Conservation (phyloP, 1,284 basidiomycete species). For the Ceratobasidium sp. region DNA sequence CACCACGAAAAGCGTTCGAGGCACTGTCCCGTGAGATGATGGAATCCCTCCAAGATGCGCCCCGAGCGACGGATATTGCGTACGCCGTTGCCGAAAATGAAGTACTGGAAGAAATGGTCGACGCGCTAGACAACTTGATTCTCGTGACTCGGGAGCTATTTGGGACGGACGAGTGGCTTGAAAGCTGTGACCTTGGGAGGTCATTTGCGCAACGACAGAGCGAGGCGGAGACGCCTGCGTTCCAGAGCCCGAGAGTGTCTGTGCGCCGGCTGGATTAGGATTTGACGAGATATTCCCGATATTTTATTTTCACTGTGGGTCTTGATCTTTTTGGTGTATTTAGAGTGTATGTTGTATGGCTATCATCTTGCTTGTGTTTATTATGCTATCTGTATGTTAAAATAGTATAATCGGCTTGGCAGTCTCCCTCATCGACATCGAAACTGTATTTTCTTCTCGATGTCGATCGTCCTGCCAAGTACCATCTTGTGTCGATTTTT, state of each 20-base stretch:
- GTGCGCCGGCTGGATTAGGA: constrained; percentile 24
- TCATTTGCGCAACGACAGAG: constrained; percentile 15
- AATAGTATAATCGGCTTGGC: too few species aligned
- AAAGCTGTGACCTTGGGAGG: not conserved
- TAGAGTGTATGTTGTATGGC: too few species aligned
- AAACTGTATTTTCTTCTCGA: too few species aligned
- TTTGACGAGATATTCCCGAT: too few species aligned
- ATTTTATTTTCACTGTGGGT: too few species aligned
- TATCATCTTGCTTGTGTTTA: too few species aligned
- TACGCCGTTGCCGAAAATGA: constrained; percentile 57
- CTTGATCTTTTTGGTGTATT: too few species aligned
- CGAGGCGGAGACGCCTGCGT: constrained; percentile 27
- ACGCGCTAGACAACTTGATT: constrained; percentile 59
- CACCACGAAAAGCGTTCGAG: constrained; percentile 58
- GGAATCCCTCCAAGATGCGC: constrained; percentile 21
- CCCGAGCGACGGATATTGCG: constrained; percentile 34
- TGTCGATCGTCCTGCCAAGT: too few species aligned
- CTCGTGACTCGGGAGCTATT: constrained; percentile 59
- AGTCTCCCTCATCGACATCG: too few species aligned
- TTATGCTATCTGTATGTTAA: too few species aligned
- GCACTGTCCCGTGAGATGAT: constrained; percentile 54
- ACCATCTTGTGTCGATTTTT: too few species aligned
- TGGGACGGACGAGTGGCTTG: constrained; percentile 60
- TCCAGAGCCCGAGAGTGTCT: constrained; percentile 28
- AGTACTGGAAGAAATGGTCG: constrained; percentile 59